Base-by-base conservation (phyloP, 2,329 filamentous ascomycete species). In the Teratosphaeria zuluensis region DNA sequence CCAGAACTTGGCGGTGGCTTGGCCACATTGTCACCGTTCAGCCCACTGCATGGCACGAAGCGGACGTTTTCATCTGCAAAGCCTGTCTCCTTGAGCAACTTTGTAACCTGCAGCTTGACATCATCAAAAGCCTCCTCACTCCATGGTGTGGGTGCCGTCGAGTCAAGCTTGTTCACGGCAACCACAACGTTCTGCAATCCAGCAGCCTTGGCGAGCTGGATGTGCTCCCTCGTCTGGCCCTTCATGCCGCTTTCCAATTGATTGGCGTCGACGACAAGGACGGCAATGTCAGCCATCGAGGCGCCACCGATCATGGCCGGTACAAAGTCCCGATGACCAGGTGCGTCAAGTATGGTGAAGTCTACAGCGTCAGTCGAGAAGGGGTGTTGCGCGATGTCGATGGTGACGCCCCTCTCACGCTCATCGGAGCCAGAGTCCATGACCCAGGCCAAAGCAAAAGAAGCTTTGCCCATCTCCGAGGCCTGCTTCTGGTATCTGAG, bases 251-350 rank as follows among this genome's bases (percentile, higher is more conserved):
- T 91, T 72, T 99, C 94, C 64, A 97, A 96, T 35, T 92, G 92
- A 35, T 92, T 94, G 4, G 92, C 88, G 71, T 99, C 94, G 61
- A 99, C 90, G 21, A 99, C 94, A 2, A 99, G 78, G 0, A 99
- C 88, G 0, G 92, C 94, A 73, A 97, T 94, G 72, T 99, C 94
- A 9, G 94, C 95, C 74, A 96, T 92, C 60, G 89, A 94, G 3
- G 92, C 91, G 14, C 94, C 94, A 1, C 92, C 92, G 71, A 99
- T 96, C 94, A 99, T 99, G 73, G 96, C 99, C 0, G 94, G 94
- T 21, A 99, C 91, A 70, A 97, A 99, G 71, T 99, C 94, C 61
- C 86, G 84, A 73, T 99, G 94, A 0, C 94, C 94, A 0, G 94
- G 94, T 0, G 94, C 92, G 71, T 99, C 94, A 4, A 99, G 80